Evolutionary conservation across 2,329 filamentous ascomycete species (phyloP), one percentile per base, ranked within the genome.

Genomic region (Ophiostoma australiae): DNA sequence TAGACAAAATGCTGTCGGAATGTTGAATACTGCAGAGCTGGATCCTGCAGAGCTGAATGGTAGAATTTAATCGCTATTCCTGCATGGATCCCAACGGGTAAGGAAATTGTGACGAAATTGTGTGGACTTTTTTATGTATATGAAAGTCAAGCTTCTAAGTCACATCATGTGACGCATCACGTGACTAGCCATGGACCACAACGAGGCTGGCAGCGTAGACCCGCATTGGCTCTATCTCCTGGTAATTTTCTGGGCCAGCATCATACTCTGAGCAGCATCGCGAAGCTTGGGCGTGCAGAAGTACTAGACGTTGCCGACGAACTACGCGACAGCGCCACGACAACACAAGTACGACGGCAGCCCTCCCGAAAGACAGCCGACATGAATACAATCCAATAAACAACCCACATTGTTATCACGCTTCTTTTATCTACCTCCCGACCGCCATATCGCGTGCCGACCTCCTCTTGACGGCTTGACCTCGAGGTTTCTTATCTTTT

Each of bases 211-310:
- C 55, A 23, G n/a, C n/a, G n/a, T 23, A 13, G 27, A 61, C 55
- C 55, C 55, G 55, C 55, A 27, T 31, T 33, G 48, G 52, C 52
- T 48, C 13, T 58, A 27, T 58, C n/a, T 58, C 8, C 52, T 27
- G 27, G 58, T 33, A 63, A 63, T 33, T 63, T 63, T 63, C 58
- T 63, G 58, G 58, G 58, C 58, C 27, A 63, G 27, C 58, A 63
- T 63, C 58, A 33, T 33, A 63, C 58, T 55, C 27, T 33, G 55
- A 33, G 27, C 58, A 63, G 58, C 58, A 63, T 63, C 58, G 27
- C 23, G 58, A 17, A 63, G 58, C 23, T 63, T 63, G 23, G 58
- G 58, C 58, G 13, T 7, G 11, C 11, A 63, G 58, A 17, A 63
- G 44, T 48, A 48, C 44, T 4, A 48, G 44, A 48, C 4, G 44